Percentiles rank a stretch among this genome's conserved stretches.
Evolutionary conservation across 1,284 basidiomycete genomes (phyloP).

Genomic region (Trichosporon sp.): DNA sequence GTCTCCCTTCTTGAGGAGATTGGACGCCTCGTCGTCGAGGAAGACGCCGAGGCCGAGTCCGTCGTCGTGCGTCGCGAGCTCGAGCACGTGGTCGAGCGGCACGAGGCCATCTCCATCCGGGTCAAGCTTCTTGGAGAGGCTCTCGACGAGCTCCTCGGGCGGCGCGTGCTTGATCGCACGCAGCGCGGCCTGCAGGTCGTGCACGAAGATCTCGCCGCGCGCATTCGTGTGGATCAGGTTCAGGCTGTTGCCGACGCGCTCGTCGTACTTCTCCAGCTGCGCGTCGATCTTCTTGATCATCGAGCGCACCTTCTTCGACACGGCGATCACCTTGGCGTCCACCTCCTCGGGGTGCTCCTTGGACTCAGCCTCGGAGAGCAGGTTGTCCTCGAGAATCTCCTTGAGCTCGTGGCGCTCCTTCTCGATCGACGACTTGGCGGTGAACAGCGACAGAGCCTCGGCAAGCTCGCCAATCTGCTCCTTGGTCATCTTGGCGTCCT

Average conservation of each 20-base stretch:
- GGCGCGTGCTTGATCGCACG: constrained; percentile 92
- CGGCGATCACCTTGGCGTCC: constrained; percentile 57
- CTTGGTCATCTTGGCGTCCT: constrained; percentile 12
- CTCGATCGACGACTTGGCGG: constrained; percentile 92
- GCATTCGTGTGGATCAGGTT: constrained; percentile 92
- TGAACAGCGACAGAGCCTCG: constrained; percentile 87
- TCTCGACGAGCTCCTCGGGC: constrained; percentile 84
- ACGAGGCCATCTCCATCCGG: constrained; percentile 95
- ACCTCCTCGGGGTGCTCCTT: constrained; percentile 40
- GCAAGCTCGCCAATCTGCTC: constrained; percentile 91
- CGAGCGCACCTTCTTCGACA: constrained; percentile 89
- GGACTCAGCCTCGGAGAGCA: constrained; percentile 74
- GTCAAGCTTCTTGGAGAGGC: constrained; percentile 90
- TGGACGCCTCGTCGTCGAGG: constrained; percentile 51
- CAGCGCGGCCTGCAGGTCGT: constrained; percentile 86
- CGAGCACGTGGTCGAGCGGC: constrained; percentile 57
- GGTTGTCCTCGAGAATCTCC: constrained; percentile 86
- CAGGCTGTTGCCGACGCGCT: constrained; percentile 83
- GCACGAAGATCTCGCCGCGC: constrained; percentile 87
- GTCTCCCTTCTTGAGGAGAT: constrained; percentile 51
- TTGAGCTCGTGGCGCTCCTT: constrained; percentile 93
- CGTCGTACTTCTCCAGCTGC: constrained; percentile 90
- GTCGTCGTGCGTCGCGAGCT: constrained; percentile 55
- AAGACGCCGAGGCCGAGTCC: constrained; percentile 55
- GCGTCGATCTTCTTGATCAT: constrained; percentile 96